A percentile compares a stretch with the other conserved stretches of the same genome.
These are phyloP conservation scores for Klebsormidium nitens DNA, from an alignment of 139 green algal species.

Conservation along the genomic window DNA sequence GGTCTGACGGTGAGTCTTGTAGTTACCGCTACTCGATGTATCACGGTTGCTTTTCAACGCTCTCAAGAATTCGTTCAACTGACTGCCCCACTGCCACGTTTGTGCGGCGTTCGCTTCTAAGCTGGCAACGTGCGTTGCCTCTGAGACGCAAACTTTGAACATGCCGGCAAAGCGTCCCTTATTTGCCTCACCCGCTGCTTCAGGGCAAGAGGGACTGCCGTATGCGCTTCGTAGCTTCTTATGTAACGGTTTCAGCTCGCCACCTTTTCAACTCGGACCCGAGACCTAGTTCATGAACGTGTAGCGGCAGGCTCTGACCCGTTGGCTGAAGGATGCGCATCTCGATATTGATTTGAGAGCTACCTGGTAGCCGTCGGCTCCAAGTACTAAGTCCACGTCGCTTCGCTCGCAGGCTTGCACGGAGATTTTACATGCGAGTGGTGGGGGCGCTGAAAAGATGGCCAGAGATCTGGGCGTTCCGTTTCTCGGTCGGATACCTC, in stretches of 20 bases:
- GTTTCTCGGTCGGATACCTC: constrained; percentile 79
- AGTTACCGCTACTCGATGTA: too few species aligned
- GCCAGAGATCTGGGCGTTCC: constrained; percentile 63
- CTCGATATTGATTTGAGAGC: background rate
- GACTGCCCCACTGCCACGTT: too few species aligned
- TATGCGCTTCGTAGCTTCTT: background rate
- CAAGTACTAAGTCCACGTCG: too few species aligned
- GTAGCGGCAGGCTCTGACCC: background rate
- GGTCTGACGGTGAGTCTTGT: too few species aligned
- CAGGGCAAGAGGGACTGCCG: too few species aligned
- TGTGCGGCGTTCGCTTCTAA: too few species aligned
- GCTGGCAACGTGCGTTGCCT: too few species aligned
- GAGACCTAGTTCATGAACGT: background rate
- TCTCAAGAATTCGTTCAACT: too few species aligned
- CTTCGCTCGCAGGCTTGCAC: constrained; percentile 31
- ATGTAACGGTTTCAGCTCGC: background rate
- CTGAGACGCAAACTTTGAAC: too few species aligned
- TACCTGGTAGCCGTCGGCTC: constrained; percentile 17
- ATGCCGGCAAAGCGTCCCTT: too few species aligned
- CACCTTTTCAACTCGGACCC: background rate
- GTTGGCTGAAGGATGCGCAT: background rate
- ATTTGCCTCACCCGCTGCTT: too few species aligned
- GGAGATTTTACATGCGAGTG: constrained; percentile 63
- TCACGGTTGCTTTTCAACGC: too few species aligned
- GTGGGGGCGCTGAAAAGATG: constrained; percentile 69